Base-by-base conservation (phyloP, 2,329 filamentous ascomycete genomes). In the Plectosphaerella plurivora region DNA sequence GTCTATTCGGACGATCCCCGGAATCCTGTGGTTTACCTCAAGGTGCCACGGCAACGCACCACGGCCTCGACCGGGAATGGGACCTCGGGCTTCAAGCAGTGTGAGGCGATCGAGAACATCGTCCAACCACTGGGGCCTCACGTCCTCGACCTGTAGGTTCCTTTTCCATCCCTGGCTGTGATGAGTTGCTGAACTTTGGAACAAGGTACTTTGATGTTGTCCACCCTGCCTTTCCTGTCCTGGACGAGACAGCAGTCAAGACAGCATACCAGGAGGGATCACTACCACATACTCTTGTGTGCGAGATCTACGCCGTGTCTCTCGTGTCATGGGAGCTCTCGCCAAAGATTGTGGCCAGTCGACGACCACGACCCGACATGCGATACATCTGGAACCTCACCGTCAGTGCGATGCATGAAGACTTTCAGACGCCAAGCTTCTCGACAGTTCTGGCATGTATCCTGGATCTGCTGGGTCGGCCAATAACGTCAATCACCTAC, bases 361-460 rank as follows among this genome's bases (percentile, higher is more conserved):
- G 51, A 4, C 18, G 51, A 5, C 28, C 28, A 22, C 51, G 28
- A 14, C 51, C 51, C 14, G 51, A 52, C 33, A 44, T 52, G 35
- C 12, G 28, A 22, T 52, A 52, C 28, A 49, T 52, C 8, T 52
- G 51, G 51, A 52, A 42, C 15, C 15, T 22, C n/a, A 42, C 51
- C 10, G 51, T 52, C 45, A 52, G 51, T 22, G 51, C 51, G 14
- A 28, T 52, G 45, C 18, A 49, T 20, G 35, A 52, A 22, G 51
- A 52, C 45, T 52, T 52, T n/a, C 36, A 18, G 16, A 16, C 45
- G 6, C 51, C 51, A 10, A 39, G 45, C 22, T 41, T 52, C 22
- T 52, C 51, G 28, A 52, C 51, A 16, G 51, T 52, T 3, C 45
- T 52, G 11, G 18, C 51, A 5, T 52, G 51, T 37, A 49, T 52